Evolutionary conservation across 2,329 filamentous ascomycete genomes (phyloP).

Genomic region (Diplocarpon mali): DNA sequence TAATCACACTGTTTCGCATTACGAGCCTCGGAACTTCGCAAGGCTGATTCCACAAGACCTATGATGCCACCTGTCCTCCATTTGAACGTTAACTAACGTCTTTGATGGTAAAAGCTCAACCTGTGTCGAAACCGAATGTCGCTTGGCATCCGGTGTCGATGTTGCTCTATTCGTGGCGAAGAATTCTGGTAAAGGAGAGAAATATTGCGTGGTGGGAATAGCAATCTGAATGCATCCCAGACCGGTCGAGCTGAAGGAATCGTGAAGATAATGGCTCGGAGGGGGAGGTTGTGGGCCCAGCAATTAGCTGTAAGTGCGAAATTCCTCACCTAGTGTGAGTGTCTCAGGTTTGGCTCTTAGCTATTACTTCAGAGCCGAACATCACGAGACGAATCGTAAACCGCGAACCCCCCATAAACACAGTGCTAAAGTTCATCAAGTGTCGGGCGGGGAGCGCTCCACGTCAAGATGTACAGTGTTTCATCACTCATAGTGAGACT

Average conservation of each 20-base stretch:
- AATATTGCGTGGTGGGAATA: conserved; percentile 50
- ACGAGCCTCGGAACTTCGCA: not conserved
- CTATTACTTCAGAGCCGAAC: too few relatives aligned
- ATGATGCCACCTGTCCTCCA: not conserved
- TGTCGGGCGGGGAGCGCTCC: conserved; percentile 53
- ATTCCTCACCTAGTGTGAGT: too few relatives aligned
- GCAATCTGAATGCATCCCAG: conserved; percentile 57
- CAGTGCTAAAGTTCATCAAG: too few relatives aligned
- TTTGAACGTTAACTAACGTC: conserved; percentile 5
- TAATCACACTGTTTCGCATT: conserved; percentile 5
- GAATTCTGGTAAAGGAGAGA: conserved; percentile 33
- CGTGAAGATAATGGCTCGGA: conserved; percentile 52
- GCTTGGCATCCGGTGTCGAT: conserved; percentile 46
- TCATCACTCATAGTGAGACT: conserved; percentile 4
- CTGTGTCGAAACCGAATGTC: conserved; percentile 19
- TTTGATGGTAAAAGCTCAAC: conserved; percentile 13
- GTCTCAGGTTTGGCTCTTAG: too few relatives aligned
- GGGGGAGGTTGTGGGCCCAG: conserved; percentile 44
- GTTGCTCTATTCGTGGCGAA: conserved; percentile 63
- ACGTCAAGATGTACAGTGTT: conserved; percentile 36
- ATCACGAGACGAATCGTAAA: too few relatives aligned
- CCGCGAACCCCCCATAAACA: too few relatives aligned
- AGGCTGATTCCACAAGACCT: conserved; percentile 3
- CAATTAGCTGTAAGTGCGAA: conserved; percentile 30
- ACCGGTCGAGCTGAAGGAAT: conserved; percentile 34